A percentile compares a stretch with the other conserved stretches of the same genome.
Conservation (phyloP, 1,284 basidiomycete genomes). For the Mycena sp. region DNA sequence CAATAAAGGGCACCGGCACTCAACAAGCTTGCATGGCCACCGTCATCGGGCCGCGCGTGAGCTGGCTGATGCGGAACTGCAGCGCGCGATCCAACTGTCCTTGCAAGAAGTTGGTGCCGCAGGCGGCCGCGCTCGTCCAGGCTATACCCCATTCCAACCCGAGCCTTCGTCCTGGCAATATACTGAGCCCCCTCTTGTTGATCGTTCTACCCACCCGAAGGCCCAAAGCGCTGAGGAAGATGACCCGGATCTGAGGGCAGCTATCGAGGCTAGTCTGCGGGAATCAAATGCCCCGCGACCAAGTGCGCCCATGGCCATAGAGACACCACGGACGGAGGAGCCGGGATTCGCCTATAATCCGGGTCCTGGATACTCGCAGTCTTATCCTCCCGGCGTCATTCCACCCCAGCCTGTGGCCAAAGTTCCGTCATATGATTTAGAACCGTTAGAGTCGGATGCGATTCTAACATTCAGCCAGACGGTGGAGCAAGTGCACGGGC, state of each 20-base stretch:
- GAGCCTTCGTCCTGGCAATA: conserved; percentile 58
- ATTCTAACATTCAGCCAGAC: conserved; percentile 92
- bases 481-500: conserved; percentile 84
- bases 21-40: conserved; percentile 56
- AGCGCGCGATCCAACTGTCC: conserved; percentile 93
- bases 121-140: conserved; percentile 60
- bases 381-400: conserved; percentile 54
- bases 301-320: conserved; percentile 77
- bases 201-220: conserved; percentile 60
- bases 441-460: conserved; percentile 83
- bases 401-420: conserved; percentile 59
- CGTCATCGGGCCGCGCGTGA: conserved; percentile 70
- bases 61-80: conserved; percentile 88
- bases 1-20: conserved; percentile 62
- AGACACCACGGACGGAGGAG: conserved; percentile 62
- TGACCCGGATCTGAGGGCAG: conserved; percentile 92
- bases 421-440: conserved; percentile 82
- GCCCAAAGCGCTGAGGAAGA: conserved; percentile 79
- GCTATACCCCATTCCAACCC: conserved; percentile 76
- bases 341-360: conserved; percentile 48
- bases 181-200: conserved; percentile 82
- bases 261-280: conserved; percentile 94
- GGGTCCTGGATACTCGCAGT: conserved; percentile 53
- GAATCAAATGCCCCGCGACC: conserved; percentile 86
- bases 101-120: conserved; percentile 80